Percentiles rank a stretch among this genome's conserved stretches.
phyloP scores from a whole-genome alignment of 2,329 filamentous ascomycete species.

The Simplicillium aogashimaense region DNA sequence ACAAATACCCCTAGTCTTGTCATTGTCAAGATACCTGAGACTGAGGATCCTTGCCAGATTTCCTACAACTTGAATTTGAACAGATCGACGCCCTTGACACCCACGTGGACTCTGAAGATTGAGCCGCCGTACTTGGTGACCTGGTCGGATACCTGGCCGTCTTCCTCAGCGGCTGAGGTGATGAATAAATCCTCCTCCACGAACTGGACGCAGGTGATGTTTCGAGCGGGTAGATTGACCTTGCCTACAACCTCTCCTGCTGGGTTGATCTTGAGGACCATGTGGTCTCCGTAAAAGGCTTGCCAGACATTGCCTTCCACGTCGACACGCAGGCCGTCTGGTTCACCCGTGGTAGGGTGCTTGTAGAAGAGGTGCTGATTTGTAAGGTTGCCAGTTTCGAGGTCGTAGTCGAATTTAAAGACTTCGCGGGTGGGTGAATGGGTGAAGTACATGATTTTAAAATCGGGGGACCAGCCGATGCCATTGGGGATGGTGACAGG shows the following conservation, averaged over 20 bases:
- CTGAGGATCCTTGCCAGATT: too few species aligned
- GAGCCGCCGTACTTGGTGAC: slow-evolving; percentile 50
- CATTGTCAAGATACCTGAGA: too few species aligned
- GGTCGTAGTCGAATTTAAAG: slow-evolving; percentile 64
- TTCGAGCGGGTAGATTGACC: slow-evolving; percentile 65
- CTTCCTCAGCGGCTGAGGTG: slow-evolving; percentile 63
- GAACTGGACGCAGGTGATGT: slow-evolving; percentile 75
- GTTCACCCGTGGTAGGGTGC: slow-evolving; percentile 55
- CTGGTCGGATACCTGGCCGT: slow-evolving; percentile 52
- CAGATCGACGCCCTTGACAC: slow-evolving; percentile 52
- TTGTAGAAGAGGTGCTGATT: slow-evolving; percentile 66
- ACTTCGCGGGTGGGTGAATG: slow-evolving; percentile 66
- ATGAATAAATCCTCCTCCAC: slow-evolving; percentile 67
- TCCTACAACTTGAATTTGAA: slow-evolving; percentile 50
- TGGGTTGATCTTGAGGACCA: slow-evolving; percentile 65
- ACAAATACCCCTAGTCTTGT: too few species aligned
- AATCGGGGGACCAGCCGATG: slow-evolving; percentile 67
- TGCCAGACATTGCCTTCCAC: slow-evolving; percentile 82
- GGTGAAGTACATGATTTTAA: slow-evolving; percentile 71
- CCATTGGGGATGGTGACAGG: slow-evolving; percentile 75
- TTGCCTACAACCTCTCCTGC: slow-evolving; percentile 63
- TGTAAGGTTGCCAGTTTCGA: slow-evolving; percentile 50
- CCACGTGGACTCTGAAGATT: slow-evolving; percentile 70
- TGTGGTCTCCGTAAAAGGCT: slow-evolving; percentile 69
- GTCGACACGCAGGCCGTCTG: slow-evolving; percentile 81